Percentiles rank a stretch among this genome's conserved stretches.
These are phyloP conservation scores for Stagonosporopsis vannaccii DNA, from an alignment of 2,329 filamentous ascomycete species.

Conservation along the genomic window DNA sequence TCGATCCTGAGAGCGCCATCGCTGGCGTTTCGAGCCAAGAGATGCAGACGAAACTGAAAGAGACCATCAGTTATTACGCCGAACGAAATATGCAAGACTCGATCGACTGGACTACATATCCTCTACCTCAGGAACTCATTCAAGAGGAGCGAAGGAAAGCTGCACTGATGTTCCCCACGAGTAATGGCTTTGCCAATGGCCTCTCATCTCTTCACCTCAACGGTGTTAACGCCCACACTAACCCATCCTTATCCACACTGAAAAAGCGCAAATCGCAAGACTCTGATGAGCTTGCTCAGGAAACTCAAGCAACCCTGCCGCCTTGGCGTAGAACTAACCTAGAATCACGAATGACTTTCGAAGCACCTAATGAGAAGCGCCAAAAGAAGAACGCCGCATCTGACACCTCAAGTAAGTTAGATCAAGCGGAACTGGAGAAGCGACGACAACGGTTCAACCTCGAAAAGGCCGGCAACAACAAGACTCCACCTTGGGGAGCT, in stretches of 20 bases:
- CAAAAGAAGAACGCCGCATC: conserved; percentile 56
- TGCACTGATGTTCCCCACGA: conserved; percentile 25
- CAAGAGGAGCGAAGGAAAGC: conserved; percentile 63
- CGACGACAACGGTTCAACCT: conserved; percentile 85
- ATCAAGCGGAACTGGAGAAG: conserved; percentile 84
- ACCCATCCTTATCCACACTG: conserved; percentile 59
- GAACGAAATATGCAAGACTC: conserved; percentile 74
- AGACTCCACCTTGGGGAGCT: conserved; percentile 59
- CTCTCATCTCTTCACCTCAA: conserved; percentile 26
- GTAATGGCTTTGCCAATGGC: conserved; percentile 42
- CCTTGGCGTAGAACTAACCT: conserved; percentile 79
- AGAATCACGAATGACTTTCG: conserved; percentile 78
- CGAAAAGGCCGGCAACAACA: conserved; percentile 60
- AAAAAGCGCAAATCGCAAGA: conserved; percentile 85
- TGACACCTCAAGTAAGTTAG: conserved; percentile 82
- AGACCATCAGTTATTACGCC: conserved; percentile 83
- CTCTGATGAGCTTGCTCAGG: conserved; percentile 59
- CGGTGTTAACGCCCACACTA: conserved; percentile 34
- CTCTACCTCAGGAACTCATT: conserved; percentile 85
- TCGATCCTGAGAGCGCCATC: conserved; percentile 71
- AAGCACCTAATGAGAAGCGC: conserved; percentile 55
- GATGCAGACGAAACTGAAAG: conserved; percentile 84
- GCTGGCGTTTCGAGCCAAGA: conserved; percentile 62
- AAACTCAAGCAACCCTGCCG: conserved; percentile 60
- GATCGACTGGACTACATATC: conserved; percentile 83